phyloP scores from a whole-genome alignment of 441 rosid genomes.

The Kokia cookei region DNA sequence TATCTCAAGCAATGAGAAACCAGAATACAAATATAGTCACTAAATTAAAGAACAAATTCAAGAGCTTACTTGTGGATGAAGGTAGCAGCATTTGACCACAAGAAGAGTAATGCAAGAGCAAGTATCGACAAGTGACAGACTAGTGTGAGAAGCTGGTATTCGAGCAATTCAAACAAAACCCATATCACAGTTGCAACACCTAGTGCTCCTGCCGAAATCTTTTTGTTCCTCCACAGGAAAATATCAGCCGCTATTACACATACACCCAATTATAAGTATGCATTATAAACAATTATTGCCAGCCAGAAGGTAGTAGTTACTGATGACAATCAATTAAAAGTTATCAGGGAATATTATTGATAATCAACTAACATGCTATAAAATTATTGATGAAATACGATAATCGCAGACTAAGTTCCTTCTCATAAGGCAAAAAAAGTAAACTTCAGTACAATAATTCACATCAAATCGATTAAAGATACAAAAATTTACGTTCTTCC shows the following conservation, averaged over 20 bases:
- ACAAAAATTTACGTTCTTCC: neutral
- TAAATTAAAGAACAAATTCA: neutral
- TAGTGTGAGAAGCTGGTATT: constrained; percentile 69
- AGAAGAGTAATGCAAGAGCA: constrained; percentile 55
- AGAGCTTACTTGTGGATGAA: constrained; percentile 77
- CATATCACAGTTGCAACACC: constrained; percentile 64
- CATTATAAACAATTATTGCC: neutral
- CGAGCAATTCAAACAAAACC: constrained; percentile 70
- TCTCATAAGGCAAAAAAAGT: neutral
- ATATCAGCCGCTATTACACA: constrained; percentile 65
- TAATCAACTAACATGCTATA: neutral
- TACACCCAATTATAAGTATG: constrained; percentile 5
- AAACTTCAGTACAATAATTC: neutral
- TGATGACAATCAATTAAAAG: neutral
- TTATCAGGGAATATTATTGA: neutral
- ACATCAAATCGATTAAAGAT: neutral
- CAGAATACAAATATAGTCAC: neutral
- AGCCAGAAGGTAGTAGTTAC: neutral
- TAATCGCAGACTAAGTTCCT: neutral
- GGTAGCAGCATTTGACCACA: constrained; percentile 73
- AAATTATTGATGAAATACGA: neutral
- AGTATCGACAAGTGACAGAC: constrained; percentile 58
- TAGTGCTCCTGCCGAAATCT: constrained; percentile 61
- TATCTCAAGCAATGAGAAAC: neutral
- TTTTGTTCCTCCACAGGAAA: constrained; percentile 91